Base-by-base conservation (phyloP, 495 filamentous ascomycete species). In the Lepraria neglecta region DNA sequence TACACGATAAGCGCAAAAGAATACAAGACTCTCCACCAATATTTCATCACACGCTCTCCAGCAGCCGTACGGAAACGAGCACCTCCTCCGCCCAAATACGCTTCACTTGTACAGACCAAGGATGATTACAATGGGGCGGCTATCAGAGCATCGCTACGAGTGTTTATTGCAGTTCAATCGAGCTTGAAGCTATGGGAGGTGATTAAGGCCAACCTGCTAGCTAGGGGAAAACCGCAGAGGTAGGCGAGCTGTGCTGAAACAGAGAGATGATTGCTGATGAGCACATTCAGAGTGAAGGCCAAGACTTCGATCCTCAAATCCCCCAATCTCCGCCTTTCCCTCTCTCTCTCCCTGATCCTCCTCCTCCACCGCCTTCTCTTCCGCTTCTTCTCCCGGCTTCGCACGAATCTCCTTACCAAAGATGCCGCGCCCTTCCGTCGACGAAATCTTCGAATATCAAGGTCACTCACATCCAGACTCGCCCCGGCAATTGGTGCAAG, bases 401-500 rank as follows among this genome's bases (percentile, higher is more conserved):
- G 94, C 42, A 78, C 79, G 3, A 88, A 89, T 58, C 77, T 98
- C 30, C 83, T 92, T 57, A 82, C 87, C 6, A 82, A 87, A 12
- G 78, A 87, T 58, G 90, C 91, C 1, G 75, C 74, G 53, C 84
- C 87, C 0, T 97, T 97, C 71, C 83, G 91, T 1, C 79, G 78
- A 51, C 84, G 92, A 30, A 96, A 98, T 68, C 91, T 92, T 43
- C 81, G 80, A 7, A 80, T 90, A 17, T 80, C 88, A 4, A 74
- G 75, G 42, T 80, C 88, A 1, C 77, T 98, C 61, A 92, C 89
- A 4, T 95, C 90, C 15, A 77, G 82, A 28, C 85, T 89, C 70
- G 87, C 94, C 10, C 92, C 94, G 10, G 89, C 91, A 6, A 80
- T 97, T 43, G 92, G 94, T 21, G 92, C 92, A 28, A 88, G 88